A percentile compares a stretch with the other conserved stretches of the same genome.
phyloP scores from a whole-genome alignment of 2,329 filamentous ascomycete species.

The Elsinoe perseae region DNA sequence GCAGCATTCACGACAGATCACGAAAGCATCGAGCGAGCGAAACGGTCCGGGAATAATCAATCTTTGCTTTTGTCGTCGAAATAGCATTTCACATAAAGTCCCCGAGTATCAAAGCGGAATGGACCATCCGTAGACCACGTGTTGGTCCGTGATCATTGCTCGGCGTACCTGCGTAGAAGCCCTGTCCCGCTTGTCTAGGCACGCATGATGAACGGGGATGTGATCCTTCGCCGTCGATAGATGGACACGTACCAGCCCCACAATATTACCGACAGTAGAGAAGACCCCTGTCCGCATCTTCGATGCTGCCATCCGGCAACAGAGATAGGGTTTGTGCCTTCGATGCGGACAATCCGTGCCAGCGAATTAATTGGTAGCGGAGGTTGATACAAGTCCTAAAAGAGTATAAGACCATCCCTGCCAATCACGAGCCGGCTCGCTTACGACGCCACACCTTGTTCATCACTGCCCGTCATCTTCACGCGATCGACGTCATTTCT shows the following conservation, averaged over 20 bases:
- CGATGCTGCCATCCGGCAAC: background rate
- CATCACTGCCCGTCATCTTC: background rate
- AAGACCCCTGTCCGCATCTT: background rate
- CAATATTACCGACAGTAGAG: background rate
- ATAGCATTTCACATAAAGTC: background rate
- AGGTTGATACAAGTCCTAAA: background rate
- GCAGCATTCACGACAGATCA: conserved; percentile 1
- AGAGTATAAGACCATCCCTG: background rate
- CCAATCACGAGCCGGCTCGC: conserved; percentile 1
- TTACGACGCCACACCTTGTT: conserved; percentile 12
- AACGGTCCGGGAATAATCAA: background rate
- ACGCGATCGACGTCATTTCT: conserved; percentile 9
- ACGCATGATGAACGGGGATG: background rate
- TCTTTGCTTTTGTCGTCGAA: background rate
- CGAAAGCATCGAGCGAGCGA: conserved; percentile 2
- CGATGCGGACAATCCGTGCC: background rate
- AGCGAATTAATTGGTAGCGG: background rate
- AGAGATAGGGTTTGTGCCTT: background rate
- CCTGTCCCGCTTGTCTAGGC: background rate
- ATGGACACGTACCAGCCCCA: background rate
- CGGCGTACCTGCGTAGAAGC: background rate
- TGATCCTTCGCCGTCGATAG: background rate
- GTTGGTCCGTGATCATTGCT: background rate
- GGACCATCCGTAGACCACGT: background rate
- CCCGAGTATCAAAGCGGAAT: background rate